phyloP scores from a whole-genome alignment of 352 stramenopile species.

The Globisporangium spiculum region DNA sequence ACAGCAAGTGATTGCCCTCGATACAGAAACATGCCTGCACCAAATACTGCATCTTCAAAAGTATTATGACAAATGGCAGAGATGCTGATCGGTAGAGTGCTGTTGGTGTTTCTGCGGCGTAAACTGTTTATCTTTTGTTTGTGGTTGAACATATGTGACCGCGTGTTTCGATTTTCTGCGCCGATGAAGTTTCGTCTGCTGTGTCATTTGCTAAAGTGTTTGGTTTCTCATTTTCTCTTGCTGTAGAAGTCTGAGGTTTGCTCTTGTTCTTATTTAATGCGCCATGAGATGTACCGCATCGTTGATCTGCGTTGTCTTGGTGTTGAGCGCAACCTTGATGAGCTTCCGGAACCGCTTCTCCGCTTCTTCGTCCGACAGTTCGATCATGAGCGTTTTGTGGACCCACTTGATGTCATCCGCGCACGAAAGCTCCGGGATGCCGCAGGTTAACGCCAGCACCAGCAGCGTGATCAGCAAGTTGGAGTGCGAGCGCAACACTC shows the following conservation, averaged over 20 bases:
- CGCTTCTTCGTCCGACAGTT: conserved; percentile 62
- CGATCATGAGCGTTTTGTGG: conserved; percentile 76
- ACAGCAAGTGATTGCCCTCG: too few relatives aligned
- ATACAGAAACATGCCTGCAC: too few relatives aligned
- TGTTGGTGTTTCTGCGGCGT: not conserved
- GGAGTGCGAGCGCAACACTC: conserved; percentile 66
- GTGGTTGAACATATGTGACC: not conserved
- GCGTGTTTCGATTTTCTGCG: not conserved
- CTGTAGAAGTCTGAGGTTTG: not conserved
- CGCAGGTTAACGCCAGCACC: conserved; percentile 71
- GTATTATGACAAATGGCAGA: not conserved
- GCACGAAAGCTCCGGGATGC: conserved; percentile 75
- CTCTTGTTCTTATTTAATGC: conserved; percentile 33
- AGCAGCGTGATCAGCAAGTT: conserved; percentile 84
- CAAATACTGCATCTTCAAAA: not conserved
- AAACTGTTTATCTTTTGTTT: not conserved
- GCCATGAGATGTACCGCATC: conserved; percentile 85
- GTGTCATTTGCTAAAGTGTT: not conserved
- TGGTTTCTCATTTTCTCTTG: not conserved
- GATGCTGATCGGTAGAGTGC: not conserved
- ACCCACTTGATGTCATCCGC: conserved; percentile 78
- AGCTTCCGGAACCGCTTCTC: conserved; percentile 65
- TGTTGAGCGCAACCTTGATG: conserved; percentile 72
- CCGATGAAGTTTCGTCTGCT: not conserved
- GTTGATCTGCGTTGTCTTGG: conserved; percentile 80